Percentiles rank a stretch among this genome's conserved stretches.
These are phyloP conservation scores for Lineolata rhizophorae DNA, from an alignment of 495 filamentous ascomycete species.

Conservation along the genomic window DNA sequence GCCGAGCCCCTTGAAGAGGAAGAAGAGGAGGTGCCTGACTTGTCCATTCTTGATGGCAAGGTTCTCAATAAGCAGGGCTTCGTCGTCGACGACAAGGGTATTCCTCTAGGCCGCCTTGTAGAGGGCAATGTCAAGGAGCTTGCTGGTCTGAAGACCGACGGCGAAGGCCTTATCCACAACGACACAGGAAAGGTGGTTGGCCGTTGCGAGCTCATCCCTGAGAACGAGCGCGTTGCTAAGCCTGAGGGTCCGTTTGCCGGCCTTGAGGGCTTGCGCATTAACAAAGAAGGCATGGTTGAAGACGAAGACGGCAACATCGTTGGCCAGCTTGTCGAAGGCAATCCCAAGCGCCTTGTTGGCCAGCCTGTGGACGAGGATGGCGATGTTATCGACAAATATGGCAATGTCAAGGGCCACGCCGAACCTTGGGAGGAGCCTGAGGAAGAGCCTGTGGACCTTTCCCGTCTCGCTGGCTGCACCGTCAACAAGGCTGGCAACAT, in stretches of 20 bases:
- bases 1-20: slow-evolving; percentile 32
- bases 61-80: slow-evolving; percentile 68
- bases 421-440: slow-evolving; percentile 44
- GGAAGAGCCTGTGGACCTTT: slow-evolving; percentile 37
- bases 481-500: slow-evolving; percentile 76
- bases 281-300: slow-evolving; percentile 48
- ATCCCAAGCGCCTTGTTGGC: slow-evolving; percentile 50
- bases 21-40: slow-evolving; percentile 28
- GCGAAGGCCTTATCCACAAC: slow-evolving; percentile 52
- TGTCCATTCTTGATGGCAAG: slow-evolving; percentile 42
- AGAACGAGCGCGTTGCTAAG: slow-evolving; percentile 44
- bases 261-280: slow-evolving; percentile 45
- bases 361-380: slow-evolving; percentile 63
- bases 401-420: slow-evolving; percentile 57
- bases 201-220: slow-evolving; percentile 51
- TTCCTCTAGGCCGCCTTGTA: slow-evolving; percentile 46
- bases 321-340: slow-evolving; percentile 50
- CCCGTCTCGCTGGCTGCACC: slow-evolving; percentile 53
- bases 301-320: slow-evolving; percentile 45
- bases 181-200: slow-evolving; percentile 53
- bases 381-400: slow-evolving; percentile 61
- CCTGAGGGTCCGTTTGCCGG: slow-evolving; percentile 54
- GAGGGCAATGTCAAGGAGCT: slow-evolving; percentile 50
- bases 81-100: slow-evolving; percentile 44
- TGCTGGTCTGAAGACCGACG: slow-evolving; percentile 44